Percentiles rank a stretch among this genome's conserved stretches.
These are phyloP conservation scores for Leishmania tropica DNA, from an alignment of 208 protist genomes.

Conservation along the genomic window DNA sequence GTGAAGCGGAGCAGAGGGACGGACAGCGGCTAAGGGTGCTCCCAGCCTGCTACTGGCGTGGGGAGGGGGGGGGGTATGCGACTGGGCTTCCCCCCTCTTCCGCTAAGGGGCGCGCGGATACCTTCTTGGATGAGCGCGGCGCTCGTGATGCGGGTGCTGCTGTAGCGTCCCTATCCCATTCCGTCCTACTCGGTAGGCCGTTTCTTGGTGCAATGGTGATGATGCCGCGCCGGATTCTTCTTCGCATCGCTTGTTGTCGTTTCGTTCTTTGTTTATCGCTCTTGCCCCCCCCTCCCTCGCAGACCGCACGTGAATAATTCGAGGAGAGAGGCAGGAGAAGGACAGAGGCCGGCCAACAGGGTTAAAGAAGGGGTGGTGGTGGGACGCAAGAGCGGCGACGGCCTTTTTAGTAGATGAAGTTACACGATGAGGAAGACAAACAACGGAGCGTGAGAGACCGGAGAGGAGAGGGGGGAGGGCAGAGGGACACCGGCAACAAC, in stretches of 20 bases:
- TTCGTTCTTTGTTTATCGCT: background rate
- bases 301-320: too few species aligned
- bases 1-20: background rate
- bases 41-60: background rate
- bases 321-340: background rate
- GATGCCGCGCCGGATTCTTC: background rate
- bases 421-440: background rate
- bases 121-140: background rate
- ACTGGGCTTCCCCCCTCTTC: background rate
- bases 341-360: background rate
- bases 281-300: background rate
- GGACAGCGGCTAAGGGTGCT: background rate
- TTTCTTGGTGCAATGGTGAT: background rate
- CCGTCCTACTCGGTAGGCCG: background rate
- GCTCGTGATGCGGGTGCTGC: background rate
- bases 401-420: background rate
- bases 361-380: background rate
- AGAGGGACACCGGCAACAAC: background rate
- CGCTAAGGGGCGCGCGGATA: too few species aligned
- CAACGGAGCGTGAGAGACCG: background rate
- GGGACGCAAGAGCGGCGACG: background rate
- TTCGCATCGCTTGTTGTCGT: background rate
- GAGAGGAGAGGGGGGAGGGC: background rate
- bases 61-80: background rate
- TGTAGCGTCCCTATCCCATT: too few species aligned